These are phyloP conservation scores for Quercus lobata DNA, from an alignment of 331 rosid genomes.

Conservation along the genomic window DNA sequence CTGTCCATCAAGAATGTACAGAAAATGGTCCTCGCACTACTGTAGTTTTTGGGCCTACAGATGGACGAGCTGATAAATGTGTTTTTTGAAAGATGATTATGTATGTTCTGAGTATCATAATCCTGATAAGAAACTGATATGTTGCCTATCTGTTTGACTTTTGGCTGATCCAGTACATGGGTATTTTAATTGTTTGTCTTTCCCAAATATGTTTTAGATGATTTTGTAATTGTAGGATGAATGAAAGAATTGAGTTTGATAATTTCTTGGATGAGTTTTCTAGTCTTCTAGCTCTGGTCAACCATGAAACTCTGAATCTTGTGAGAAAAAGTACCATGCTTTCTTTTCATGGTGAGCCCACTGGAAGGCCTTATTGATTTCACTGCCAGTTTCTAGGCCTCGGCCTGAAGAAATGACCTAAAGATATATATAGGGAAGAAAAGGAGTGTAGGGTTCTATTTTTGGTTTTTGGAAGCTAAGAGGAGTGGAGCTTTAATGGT, in stretches of 20 bases:
- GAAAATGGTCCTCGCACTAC: constrained; percentile 1
- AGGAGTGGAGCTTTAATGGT: too few species aligned
- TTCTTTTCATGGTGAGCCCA: neutral
- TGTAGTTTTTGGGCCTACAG: constrained; percentile 1
- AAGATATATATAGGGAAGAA: too few species aligned
- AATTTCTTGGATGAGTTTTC: neutral
- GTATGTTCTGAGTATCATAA: constrained; percentile 17
- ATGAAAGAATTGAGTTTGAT: neutral
- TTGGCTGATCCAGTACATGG: constrained; percentile 16
- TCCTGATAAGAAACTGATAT: constrained; percentile 19
- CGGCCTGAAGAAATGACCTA: neutral
- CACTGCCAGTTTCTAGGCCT: neutral
- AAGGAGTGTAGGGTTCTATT: too few species aligned
- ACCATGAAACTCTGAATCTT: neutral
- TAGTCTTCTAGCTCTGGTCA: neutral
- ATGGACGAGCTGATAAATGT: constrained; percentile 7
- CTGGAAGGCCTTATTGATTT: neutral
- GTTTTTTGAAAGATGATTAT: neutral
- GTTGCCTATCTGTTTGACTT: constrained; percentile 17
- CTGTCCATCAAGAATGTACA: constrained; percentile 4
- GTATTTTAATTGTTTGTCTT: neutral
- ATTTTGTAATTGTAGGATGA: constrained; percentile 2
- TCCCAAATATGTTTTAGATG: neutral
- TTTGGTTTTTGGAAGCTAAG: too few species aligned
- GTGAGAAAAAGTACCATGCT: neutral